These are phyloP conservation scores for Vaccinium vitisidaea DNA, from an alignment of 148 eudicot species.

Conservation along the genomic window DNA sequence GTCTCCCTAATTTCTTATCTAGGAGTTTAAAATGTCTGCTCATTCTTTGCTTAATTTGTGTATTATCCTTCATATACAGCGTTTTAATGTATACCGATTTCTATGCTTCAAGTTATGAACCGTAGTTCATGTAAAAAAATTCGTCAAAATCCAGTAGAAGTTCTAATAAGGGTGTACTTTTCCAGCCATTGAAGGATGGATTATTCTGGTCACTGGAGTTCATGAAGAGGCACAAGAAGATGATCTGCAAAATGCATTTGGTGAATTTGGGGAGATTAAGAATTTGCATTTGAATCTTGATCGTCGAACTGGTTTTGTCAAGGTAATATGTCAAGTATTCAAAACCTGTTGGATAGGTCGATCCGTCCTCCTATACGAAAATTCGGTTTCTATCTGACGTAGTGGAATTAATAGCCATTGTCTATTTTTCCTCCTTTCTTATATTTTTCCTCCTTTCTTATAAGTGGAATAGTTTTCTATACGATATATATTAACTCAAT, in stretches of 20 bases:
- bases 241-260: constrained; percentile 72
- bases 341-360: background rate
- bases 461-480: too few species aligned
- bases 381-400: too few species aligned
- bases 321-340: constrained; percentile 38
- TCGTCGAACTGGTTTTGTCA: constrained; percentile 92
- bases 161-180: background rate
- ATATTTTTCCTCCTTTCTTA: too few species aligned
- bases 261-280: constrained; percentile 78
- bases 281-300: constrained; percentile 91
- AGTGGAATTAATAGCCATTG: too few species aligned
- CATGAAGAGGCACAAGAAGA: constrained; percentile 96
- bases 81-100: background rate
- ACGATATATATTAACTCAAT: too few species aligned
- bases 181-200: constrained; percentile 98
- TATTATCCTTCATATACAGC: background rate
- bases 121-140: background rate
- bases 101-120: background rate
- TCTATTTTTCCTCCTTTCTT: too few species aligned
- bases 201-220: constrained; percentile 75
- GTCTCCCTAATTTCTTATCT: background rate
- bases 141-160: background rate
- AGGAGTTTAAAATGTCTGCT: background rate
- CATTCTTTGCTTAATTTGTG: background rate
- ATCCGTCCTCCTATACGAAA: too few species aligned